Percentiles rank a stretch among this genome's conserved stretches.
Conservation (phyloP, 2,329 filamentous ascomycete species). For the Colletotrichum lindemuthianum region DNA sequence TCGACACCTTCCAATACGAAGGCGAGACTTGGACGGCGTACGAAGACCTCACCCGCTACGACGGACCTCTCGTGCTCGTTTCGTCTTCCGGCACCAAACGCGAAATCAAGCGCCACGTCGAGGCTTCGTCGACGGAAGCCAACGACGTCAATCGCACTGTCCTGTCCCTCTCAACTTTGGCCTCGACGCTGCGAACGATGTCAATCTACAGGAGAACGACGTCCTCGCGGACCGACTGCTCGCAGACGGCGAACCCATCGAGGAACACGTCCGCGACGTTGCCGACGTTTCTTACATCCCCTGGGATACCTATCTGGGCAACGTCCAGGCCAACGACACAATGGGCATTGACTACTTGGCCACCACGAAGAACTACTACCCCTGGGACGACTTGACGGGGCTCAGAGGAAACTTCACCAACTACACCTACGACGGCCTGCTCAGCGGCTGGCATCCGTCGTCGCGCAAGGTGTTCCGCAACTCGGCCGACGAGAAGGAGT, state of each 20-base stretch:
- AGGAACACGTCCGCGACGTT: constrained; percentile 15
- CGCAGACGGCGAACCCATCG: constrained; percentile 11
- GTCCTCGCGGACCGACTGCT: constrained; percentile 13
- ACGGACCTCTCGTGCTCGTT: not conserved
- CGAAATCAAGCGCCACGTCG: constrained; percentile 20
- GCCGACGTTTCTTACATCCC: not conserved
- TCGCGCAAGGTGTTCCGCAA: constrained; percentile 18
- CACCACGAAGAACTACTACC: constrained; percentile 10
- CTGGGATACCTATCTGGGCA: constrained; percentile 15
- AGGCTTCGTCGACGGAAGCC: constrained; percentile 3
- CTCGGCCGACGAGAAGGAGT: constrained; percentile 1
- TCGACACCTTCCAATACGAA: constrained; percentile 11
- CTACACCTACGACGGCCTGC: constrained; percentile 6
- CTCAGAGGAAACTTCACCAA: constrained; percentile 1
- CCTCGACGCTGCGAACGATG: constrained; percentile 1
- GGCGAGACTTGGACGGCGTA: constrained; percentile 17
- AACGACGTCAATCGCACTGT: constrained; percentile 6
- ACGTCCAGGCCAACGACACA: constrained; percentile 13
- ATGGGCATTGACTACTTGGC: constrained; percentile 10
- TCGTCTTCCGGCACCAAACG: constrained; percentile 4
- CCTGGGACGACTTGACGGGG: not conserved
- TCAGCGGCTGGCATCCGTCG: constrained; percentile 14
- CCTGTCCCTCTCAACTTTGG: not conserved
- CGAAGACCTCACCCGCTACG: constrained; percentile 12
- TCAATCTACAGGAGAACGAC: constrained; percentile 19